Conservation (phyloP, 2,329 filamentous ascomycete genomes). For the Sporothrix phasma region DNA sequence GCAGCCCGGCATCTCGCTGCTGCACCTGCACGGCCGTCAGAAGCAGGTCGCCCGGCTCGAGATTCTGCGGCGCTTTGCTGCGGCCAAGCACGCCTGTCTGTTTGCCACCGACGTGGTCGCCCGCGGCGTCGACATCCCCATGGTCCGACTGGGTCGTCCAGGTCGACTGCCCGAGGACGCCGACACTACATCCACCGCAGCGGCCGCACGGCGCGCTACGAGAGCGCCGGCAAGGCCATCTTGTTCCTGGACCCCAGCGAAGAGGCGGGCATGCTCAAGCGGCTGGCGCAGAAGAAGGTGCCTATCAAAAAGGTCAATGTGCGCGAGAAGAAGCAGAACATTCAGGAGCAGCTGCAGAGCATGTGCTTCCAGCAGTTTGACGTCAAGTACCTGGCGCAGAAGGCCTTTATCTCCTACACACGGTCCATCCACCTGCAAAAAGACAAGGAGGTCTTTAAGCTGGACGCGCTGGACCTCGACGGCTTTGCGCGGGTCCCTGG, state of each 20-base stretch:
- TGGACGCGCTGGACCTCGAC: slow-evolving; percentile 75
- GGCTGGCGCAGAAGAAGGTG: slow-evolving; percentile 81
- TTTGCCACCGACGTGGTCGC: slow-evolving; percentile 96
- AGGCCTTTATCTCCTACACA: slow-evolving; percentile 86
- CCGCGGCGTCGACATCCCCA: slow-evolving; percentile 87
- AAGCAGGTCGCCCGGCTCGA: slow-evolving; percentile 84
- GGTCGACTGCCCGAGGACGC: slow-evolving; percentile 90
- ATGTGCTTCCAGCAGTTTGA: slow-evolving; percentile 95
- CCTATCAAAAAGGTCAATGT: slow-evolving; percentile 80
- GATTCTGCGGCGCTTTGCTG: slow-evolving; percentile 73
- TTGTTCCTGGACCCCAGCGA: slow-evolving; percentile 88
- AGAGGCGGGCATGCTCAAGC: slow-evolving; percentile 79
- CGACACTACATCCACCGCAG: slow-evolving; percentile 98
- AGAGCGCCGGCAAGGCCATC: slow-evolving; percentile 77
- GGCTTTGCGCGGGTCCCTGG: slow-evolving; percentile 75
- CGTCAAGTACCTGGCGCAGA: slow-evolving; percentile 89
- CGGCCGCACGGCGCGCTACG: slow-evolving; percentile 86
- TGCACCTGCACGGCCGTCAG: slow-evolving; percentile 89
- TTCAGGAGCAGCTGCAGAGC: slow-evolving; percentile 77
- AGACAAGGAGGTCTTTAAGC: slow-evolving; percentile 83
- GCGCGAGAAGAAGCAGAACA: slow-evolving; percentile 75
- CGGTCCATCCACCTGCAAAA: slow-evolving; percentile 79
- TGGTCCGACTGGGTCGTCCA: slow-evolving; percentile 99
- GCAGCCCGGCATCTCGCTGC: slow-evolving; percentile 83
- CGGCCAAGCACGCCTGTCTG: slow-evolving; percentile 73